A percentile compares a stretch with the other conserved stretches of the same genome.
Conservation (phyloP, 768 basidiomycete species). For the Arthromyces matolae region DNA sequence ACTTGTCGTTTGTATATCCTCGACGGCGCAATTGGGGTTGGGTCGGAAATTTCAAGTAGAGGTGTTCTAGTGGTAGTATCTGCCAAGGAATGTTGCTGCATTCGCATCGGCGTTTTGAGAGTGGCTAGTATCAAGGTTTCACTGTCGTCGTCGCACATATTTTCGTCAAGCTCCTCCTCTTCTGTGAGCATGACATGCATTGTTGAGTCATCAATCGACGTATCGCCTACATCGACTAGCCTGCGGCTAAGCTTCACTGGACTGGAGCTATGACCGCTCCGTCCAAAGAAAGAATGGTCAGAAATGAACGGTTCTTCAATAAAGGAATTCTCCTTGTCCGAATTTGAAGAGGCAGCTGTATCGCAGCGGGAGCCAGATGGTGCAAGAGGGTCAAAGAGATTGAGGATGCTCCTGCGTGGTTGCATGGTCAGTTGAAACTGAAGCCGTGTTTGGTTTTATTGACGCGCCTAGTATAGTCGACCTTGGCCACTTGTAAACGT, state of each 20-base stretch:
- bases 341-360: slow-evolving; percentile 30
- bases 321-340: slow-evolving; percentile 48
- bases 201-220: slow-evolving; percentile 37
- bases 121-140: slow-evolving; percentile 35
- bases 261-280: slow-evolving; percentile 21
- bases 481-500: slow-evolving; percentile 13
- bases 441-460: slow-evolving; percentile 36
- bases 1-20: slow-evolving; percentile 26
- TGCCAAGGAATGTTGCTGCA: slow-evolving; percentile 14
- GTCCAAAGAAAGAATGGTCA: slow-evolving; percentile 31
- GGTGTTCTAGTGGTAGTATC: slow-evolving; percentile 33
- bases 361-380: slow-evolving; percentile 15
- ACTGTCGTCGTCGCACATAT: slow-evolving; percentile 33
- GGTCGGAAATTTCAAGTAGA: slow-evolving; percentile 33
- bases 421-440: slow-evolving; percentile 29
- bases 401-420: slow-evolving; percentile 45
- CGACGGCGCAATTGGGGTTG: slow-evolving; percentile 32
- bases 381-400: slow-evolving; percentile 51
- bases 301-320: no score
- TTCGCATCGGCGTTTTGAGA: no score
- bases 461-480: slow-evolving; percentile 27
- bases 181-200: slow-evolving; percentile 29
- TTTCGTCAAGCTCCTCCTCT: slow-evolving; percentile 32
- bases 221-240: slow-evolving; percentile 49
- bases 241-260: slow-evolving; percentile 34